Evolutionary conservation across 352 stramenopile species (phyloP), one percentile per base, ranked within the genome.

Genomic region (Globisporangium perplexum): DNA sequence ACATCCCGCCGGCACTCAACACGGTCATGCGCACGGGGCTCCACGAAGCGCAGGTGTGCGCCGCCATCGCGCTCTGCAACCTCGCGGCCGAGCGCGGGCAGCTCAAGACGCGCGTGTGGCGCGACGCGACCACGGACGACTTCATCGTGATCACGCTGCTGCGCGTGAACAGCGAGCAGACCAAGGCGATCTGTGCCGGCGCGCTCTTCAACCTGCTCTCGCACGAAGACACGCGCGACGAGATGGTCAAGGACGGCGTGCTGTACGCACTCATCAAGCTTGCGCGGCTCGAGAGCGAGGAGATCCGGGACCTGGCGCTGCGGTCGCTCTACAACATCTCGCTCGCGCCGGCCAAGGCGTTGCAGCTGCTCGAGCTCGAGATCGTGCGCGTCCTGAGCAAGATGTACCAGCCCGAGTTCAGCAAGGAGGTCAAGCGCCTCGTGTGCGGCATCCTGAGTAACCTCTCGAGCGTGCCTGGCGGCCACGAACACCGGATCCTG

Each of bases 101-200:
- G 26, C 46, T 69, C 18, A 65, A 57, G 30, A 59, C 59, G 1
- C 75, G 71, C 5, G 47, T 89, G 4, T 91, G 80, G 80, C 62
- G 65, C 12, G 73, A 93, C 47, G 58, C 68, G 2, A 91, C 78
- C 33, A 81, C 86, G 26, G 84, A 86, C 17, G 86, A 95, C 55
- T 94, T 95, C 53, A 90, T 95, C 47, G 86, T 94, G 30, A 88
- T 93, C 62, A 87, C 83, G 20, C 53, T 96, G 4, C 52, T 96
- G 57, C 83, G 84, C 20, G 69, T 93, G 15, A 96, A 96, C 60
- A 86, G 71, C 56, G 72, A 77, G 45, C 55, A 82, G 55, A 95
- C 84, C 22, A 95, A 96, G 52, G 75, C 80, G 42, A 87, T 93
- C 17, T 95, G 84, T 42, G 74, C 83, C 38, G 85, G 87, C 52